Percentiles rank a stretch among this genome's conserved stretches.
These are phyloP conservation scores for Macrophomina tecta DNA, from an alignment of 2,329 filamentous ascomycete species.

Conservation along the genomic window DNA sequence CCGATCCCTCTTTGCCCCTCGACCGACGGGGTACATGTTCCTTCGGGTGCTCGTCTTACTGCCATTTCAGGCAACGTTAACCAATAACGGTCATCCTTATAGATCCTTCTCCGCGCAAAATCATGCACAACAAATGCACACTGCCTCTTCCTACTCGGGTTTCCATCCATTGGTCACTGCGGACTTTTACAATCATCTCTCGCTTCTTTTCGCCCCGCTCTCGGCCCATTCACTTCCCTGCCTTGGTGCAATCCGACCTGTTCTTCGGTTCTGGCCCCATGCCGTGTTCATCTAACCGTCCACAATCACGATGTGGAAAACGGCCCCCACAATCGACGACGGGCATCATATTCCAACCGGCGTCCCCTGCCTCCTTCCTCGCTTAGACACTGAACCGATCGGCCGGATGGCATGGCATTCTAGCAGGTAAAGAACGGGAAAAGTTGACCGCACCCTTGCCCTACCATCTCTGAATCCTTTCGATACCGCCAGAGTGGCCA, in stretches of 20 bases:
- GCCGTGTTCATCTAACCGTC: too few relatives aligned
- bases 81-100: constrained; percentile 1
- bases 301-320: neutral
- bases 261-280: too few relatives aligned
- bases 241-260: too few relatives aligned
- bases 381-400: neutral
- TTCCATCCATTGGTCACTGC: too few relatives aligned
- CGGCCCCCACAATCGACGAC: neutral
- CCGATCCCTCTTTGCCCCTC: neutral
- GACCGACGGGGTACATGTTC: neutral
- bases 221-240: neutral
- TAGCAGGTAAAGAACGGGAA: too few relatives aligned
- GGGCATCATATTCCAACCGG: neutral
- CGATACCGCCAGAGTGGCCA: too few relatives aligned
- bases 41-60: neutral
- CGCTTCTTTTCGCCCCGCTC: neutral
- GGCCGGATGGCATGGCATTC: neutral
- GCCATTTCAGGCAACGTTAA: neutral
- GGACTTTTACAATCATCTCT: neutral
- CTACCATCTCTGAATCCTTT: too few relatives aligned
- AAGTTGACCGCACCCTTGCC: too few relatives aligned
- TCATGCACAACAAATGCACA: neutral
- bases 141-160: neutral
- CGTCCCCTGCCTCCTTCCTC: neutral
- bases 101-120: neutral